Evolutionary conservation across 2,329 filamentous ascomycete genomes (phyloP).

Genomic region (Pseudogymnoascus verrucosus): DNA sequence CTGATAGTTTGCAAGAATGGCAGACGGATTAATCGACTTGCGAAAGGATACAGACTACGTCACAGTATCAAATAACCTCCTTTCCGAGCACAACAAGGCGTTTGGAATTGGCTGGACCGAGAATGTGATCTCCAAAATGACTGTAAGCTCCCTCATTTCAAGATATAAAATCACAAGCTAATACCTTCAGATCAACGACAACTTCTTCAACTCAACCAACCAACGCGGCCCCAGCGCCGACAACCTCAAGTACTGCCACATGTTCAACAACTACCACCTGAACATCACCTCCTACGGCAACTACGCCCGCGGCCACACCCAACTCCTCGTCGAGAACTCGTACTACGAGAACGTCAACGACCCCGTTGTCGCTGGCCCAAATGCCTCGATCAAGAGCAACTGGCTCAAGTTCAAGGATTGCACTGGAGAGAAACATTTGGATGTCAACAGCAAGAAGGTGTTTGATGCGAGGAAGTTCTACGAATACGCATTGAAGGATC

Average conservation of each 20-base stretch:
- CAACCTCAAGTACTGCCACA: slow-evolving; percentile 18
- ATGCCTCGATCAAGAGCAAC: slow-evolving; percentile 17
- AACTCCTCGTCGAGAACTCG: slow-evolving; percentile 19
- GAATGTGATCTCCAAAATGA: slow-evolving; percentile 19
- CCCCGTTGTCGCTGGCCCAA: slow-evolving; percentile 16
- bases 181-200: slow-evolving; percentile 17
- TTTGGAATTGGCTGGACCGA: slow-evolving; percentile 23
- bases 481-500: slow-evolving; percentile 17
- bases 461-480: slow-evolving; percentile 19
- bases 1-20: slow-evolving; percentile 13
- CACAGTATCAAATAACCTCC: slow-evolving; percentile 19
- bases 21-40: slow-evolving; percentile 21
- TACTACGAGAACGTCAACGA: slow-evolving; percentile 21
- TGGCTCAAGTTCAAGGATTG: slow-evolving; percentile 19
- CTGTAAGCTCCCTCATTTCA: background rate
- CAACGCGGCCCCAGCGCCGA: slow-evolving; percentile 20
- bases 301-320: slow-evolving; percentile 20
- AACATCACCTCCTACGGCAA: slow-evolving; percentile 22
- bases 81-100: slow-evolving; percentile 22
- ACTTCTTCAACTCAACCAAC: slow-evolving; percentile 21
- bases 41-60: slow-evolving; percentile 21
- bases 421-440: slow-evolving; percentile 13
- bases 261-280: slow-evolving; percentile 20
- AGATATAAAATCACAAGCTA: background rate
- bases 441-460: slow-evolving; percentile 17